Evolutionary conservation across 176 grass and related monocot species (phyloP).

Genomic region (Hordeum marinum): DNA sequence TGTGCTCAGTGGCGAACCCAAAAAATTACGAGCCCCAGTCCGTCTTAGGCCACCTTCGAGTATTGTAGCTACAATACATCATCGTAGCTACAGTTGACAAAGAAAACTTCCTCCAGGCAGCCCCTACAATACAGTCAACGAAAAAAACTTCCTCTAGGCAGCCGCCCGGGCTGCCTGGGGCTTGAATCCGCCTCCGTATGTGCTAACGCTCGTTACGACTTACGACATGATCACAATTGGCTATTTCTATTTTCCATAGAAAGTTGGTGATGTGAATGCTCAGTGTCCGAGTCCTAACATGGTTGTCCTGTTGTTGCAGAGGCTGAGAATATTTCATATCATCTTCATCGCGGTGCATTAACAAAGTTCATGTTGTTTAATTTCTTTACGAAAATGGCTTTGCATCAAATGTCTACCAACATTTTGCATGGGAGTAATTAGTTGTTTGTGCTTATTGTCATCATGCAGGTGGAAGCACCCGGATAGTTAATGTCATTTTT

Average conservation of each 20-base stretch:
- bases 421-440: neutral
- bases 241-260: neutral
- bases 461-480: neutral
- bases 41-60: too few species aligned
- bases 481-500: too few species aligned
- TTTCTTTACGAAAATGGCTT: neutral
- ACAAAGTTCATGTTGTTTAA: neutral
- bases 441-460: neutral
- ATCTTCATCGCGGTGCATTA: neutral
- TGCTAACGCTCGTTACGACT: neutral
- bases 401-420: neutral
- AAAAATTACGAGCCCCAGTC: too few species aligned
- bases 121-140: too few species aligned
- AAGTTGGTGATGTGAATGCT: neutral
- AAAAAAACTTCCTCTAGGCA: too few species aligned
- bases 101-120: too few species aligned
- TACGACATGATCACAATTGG: neutral
- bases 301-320: neutral
- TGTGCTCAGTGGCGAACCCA: too few species aligned
- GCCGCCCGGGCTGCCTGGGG: too few species aligned
- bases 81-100: too few species aligned
- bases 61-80: too few species aligned
- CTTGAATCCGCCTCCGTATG: too few species aligned
- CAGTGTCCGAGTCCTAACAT: neutral
- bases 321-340: neutral